Conservation (phyloP, 1,139 yeast genomes). For the Yamadazyma atlantica region DNA sequence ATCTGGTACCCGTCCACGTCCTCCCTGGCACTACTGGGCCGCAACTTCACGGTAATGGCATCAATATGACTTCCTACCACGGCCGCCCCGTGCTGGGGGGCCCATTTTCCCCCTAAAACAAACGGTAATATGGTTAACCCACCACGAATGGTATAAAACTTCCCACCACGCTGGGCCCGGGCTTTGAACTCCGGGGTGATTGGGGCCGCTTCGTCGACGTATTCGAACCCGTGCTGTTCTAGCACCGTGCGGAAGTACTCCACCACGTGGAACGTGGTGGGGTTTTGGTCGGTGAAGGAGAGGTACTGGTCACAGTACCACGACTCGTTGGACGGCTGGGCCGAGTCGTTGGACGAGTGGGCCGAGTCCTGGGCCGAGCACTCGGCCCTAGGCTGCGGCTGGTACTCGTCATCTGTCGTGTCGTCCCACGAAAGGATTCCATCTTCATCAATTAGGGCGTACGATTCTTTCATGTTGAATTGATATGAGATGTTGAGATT, state of each 20-base stretch:
- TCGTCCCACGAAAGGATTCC: slow-evolving; percentile 17
- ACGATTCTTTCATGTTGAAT: slow-evolving; percentile 3
- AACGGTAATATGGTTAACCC: slow-evolving; percentile 60
- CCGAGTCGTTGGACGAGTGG: too few species aligned
- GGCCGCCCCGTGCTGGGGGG: slow-evolving; percentile 55
- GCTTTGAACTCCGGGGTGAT: slow-evolving; percentile 37
- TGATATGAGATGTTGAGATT: background rate
- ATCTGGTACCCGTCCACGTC: slow-evolving; percentile 59
- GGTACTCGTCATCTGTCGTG: slow-evolving; percentile 10
- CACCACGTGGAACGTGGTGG: slow-evolving; percentile 64
- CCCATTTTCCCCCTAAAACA: slow-evolving; percentile 57
- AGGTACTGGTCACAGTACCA: slow-evolving; percentile 50
- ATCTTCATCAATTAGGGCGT: slow-evolving; percentile 10
- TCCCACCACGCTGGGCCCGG: slow-evolving; percentile 17
- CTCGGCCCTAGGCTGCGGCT: too few species aligned
- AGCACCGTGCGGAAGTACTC: slow-evolving; percentile 41
- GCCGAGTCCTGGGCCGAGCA: too few species aligned
- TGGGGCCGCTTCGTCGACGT: slow-evolving; percentile 49
- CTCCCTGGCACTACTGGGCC: slow-evolving; percentile 51
- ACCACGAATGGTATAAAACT: slow-evolving; percentile 55
- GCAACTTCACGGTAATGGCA: slow-evolving; percentile 55
- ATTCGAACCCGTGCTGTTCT: slow-evolving; percentile 51
- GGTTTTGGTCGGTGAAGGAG: slow-evolving; percentile 57
- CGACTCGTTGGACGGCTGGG: slow-evolving; percentile 31
- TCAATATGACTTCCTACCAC: slow-evolving; percentile 63